Evolutionary conservation across 345 rosid species (phyloP), one percentile per base, ranked within the genome.

Genomic region (Crucihimalaya himalaica): DNA sequence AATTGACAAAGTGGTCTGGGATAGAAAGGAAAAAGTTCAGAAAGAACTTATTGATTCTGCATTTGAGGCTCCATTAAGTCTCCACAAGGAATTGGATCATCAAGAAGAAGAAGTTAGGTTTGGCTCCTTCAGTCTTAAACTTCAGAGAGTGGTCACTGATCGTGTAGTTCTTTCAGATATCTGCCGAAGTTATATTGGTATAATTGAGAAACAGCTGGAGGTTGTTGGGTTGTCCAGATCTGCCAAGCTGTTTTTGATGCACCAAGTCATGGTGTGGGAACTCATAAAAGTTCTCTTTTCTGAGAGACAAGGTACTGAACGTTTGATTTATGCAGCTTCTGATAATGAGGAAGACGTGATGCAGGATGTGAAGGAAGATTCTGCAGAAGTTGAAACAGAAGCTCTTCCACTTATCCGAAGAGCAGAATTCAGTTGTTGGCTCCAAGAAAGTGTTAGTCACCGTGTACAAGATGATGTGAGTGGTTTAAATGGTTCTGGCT

Each of bases 181-280:
- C 53, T 95, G 97, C 83, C 85, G 96, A 46, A 84, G 79, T 68
- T 95, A 95, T 67, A 89, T 81, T 68, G 89, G 86, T 74, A 82
- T 95, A 47, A 85, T 87, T 40, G 97, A 95, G 83, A 84, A 82
- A 78, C 90, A 88, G 80, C 79, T 92, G 76, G 97, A 90, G 79
- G 78, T 87, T 83, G 72, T 90, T 73, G 96, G 87, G 71, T 68
- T 89, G 67, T 79, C 97, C 65, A 74, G 85, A 65, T 84, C 91
- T 29, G 77, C 88, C 25, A 89, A 86, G 73, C 81, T 87, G 82
- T 83, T 87, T 82, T 86, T 89, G 85, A 88, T 78, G 83, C 93
- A 95, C 82, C 96, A 95, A 79, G 97, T 90, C 56, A 90, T 92
- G 89, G 88, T 85, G 51, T 95, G 99, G 99, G 97, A 95, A 82